These are phyloP conservation scores for Leucocoprinus sp. DNA, from an alignment of 768 basidiomycete genomes.

Conservation along the genomic window DNA sequence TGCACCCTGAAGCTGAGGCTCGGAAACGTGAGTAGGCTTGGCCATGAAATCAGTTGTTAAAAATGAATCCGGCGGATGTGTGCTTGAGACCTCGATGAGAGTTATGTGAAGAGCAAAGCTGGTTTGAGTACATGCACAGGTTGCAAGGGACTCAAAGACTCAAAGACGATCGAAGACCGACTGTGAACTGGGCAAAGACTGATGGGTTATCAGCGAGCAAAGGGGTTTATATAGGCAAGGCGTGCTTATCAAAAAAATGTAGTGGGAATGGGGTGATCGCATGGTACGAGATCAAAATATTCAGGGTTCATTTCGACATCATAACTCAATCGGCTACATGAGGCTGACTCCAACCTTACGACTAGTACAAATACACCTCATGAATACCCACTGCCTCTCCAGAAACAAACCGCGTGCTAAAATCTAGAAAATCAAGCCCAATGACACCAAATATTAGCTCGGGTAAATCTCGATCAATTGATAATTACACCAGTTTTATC, in stretches of 20 bases:
- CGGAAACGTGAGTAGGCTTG: constrained; percentile 38
- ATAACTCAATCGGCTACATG: constrained; percentile 3
- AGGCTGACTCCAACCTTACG: not conserved
- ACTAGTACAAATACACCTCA: no score
- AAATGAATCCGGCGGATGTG: constrained; percentile 62
- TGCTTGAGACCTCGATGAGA: constrained; percentile 82
- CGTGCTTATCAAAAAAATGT: constrained; percentile 5
- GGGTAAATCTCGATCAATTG: no score
- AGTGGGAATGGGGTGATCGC: constrained; percentile 3
- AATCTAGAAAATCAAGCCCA: no score
- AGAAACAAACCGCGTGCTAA: no score
- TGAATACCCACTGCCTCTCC: not conserved
- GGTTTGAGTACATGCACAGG: constrained; percentile 92
- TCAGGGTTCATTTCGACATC: constrained; percentile 9
- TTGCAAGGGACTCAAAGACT: constrained; percentile 29
- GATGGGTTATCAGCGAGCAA: not conserved
- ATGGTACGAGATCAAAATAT: constrained; percentile 2
- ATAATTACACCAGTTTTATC: no score
- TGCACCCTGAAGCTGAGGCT: constrained; percentile 60
- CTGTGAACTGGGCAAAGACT: constrained; percentile 8
- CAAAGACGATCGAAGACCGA: constrained; percentile 14
- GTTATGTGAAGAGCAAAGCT: constrained; percentile 85
- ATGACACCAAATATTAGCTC: no score
- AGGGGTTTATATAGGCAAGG: constrained; percentile 14
- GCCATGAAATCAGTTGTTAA: constrained; percentile 25